Percentiles rank a stretch among this genome's conserved stretches.
Evolutionary conservation across 2,329 filamentous ascomycete species (phyloP).

Genomic region (Xylaria sp.): DNA sequence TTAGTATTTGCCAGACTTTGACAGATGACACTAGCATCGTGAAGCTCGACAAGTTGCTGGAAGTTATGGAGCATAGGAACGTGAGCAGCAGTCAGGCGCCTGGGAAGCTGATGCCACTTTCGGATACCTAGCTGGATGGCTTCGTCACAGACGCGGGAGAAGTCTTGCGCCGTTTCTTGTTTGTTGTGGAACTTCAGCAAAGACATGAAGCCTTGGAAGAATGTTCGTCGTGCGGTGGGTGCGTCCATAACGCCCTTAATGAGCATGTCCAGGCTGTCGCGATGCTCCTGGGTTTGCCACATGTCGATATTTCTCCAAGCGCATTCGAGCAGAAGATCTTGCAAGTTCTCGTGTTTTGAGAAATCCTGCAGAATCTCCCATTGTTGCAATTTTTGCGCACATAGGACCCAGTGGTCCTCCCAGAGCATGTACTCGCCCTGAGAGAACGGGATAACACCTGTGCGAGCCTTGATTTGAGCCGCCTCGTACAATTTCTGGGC

Average conservation of each 20-base stretch:
- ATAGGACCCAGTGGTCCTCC: constrained; percentile 99
- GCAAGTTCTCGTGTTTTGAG: constrained; percentile 97
- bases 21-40: constrained; percentile 96
- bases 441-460: constrained; percentile 91
- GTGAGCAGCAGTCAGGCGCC: constrained; percentile 88
- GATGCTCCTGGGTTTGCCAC: constrained; percentile 81
- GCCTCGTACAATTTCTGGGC: constrained; percentile 95
- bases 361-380: constrained; percentile 98
- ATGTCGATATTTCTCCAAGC: constrained; percentile 94
- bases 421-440: constrained; percentile 97
- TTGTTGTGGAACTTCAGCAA: constrained; percentile 91
- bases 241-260: constrained; percentile 98
- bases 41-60: constrained; percentile 93
- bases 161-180: constrained; percentile 72
- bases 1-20: constrained; percentile 82
- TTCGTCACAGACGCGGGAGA: constrained; percentile 88
- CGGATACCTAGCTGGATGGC: constrained; percentile 94
- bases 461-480: constrained; percentile 94
- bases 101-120: constrained; percentile 98
- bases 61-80: constrained; percentile 95
- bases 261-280: constrained; percentile 83
- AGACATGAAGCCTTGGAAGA: constrained; percentile 98
- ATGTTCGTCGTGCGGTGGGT: constrained; percentile 84
- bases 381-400: constrained; percentile 95
- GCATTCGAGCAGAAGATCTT: constrained; percentile 89